Evolutionary conservation across 2,329 filamentous ascomycete genomes (phyloP).

Genomic region (Sporothrix luriei): DNA sequence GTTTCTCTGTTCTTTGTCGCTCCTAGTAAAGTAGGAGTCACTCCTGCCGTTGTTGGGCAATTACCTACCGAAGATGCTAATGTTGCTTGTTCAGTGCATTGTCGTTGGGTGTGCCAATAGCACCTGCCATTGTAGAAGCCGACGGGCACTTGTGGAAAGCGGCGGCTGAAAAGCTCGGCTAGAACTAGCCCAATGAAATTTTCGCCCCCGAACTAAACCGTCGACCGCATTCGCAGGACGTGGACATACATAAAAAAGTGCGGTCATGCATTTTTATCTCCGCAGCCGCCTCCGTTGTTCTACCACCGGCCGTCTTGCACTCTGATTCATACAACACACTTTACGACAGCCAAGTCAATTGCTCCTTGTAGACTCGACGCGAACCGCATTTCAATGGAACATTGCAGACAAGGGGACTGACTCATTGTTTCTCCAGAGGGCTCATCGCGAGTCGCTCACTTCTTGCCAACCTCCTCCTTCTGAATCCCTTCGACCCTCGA

Average conservation of each 20-base stretch:
- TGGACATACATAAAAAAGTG: constrained; percentile 20
- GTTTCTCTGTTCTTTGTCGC: too few species aligned
- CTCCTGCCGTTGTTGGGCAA: too few species aligned
- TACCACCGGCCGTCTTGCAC: background rate
- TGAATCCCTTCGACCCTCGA: background rate
- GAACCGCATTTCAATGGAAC: background rate
- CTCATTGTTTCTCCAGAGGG: constrained; percentile 18
- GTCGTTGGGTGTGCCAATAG: too few species aligned
- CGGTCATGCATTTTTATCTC: constrained; percentile 27
- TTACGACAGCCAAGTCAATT: constrained; percentile 9
- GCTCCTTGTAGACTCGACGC: background rate
- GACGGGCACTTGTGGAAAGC: constrained; percentile 28
- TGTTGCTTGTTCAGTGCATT: too few species aligned
- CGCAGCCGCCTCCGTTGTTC: background rate
- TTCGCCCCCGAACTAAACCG: constrained; percentile 24
- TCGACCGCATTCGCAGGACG: constrained; percentile 4
- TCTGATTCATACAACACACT: background rate
- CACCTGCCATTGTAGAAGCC: background rate
- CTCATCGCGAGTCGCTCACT: constrained; percentile 29
- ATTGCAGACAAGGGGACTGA: background rate
- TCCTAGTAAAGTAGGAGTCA: too few species aligned
- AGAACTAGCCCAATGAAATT: constrained; percentile 10
- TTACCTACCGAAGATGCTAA: too few species aligned
- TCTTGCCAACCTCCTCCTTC: background rate
- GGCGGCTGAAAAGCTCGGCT: constrained; percentile 23